Evolutionary conservation across 257 asterid genomes (phyloP).

Genomic region (Solanum sejunctum): DNA sequence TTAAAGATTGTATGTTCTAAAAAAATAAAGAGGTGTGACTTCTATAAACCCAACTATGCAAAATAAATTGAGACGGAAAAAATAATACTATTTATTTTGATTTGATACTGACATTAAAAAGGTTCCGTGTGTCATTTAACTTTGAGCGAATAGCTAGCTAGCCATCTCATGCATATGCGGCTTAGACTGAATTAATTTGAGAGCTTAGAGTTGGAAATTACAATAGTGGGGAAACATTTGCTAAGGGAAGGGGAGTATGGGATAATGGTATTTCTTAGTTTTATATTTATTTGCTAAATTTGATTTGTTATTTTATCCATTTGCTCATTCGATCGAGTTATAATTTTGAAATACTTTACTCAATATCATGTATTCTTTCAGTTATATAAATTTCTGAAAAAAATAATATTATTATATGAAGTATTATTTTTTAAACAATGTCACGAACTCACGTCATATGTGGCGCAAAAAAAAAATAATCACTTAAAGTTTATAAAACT

Average conservation of each 20-base stretch:
- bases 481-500: too few relatives aligned
- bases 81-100: neutral
- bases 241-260: too few relatives aligned
- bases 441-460: neutral
- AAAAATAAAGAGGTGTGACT: too few relatives aligned
- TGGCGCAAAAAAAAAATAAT: fast-evolving
- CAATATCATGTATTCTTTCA: neutral
- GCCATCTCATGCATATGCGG: neutral
- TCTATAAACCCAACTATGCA: too few relatives aligned
- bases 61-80: too few relatives aligned
- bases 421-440: neutral
- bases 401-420: neutral
- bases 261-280: too few relatives aligned
- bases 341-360: neutral
- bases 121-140: neutral
- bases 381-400: neutral
- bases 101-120: neutral
- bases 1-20: too few relatives aligned
- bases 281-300: neutral
- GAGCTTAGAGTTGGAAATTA: neutral
- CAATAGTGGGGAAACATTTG: too few relatives aligned
- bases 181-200: neutral
- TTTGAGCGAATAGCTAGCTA: neutral
- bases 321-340: neutral
- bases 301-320: too few relatives aligned